Conservation (phyloP, 352 stramenopile genomes). For the Discostella stelligera region DNA sequence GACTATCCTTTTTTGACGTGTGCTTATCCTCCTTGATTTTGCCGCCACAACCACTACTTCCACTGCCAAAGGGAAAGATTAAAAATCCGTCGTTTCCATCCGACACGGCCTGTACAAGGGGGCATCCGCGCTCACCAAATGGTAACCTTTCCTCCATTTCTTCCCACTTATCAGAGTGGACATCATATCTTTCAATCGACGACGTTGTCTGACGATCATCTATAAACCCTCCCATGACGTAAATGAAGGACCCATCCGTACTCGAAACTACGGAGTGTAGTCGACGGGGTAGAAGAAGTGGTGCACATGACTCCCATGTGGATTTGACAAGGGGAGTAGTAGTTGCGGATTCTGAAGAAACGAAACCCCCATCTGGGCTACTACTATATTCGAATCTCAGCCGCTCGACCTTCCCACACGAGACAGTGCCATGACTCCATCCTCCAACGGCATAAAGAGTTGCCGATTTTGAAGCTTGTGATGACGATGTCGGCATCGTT, state of each 20-base stretch:
- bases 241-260: slow-evolving; percentile 33
- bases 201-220: slow-evolving; percentile 28
- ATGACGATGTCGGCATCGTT: background rate
- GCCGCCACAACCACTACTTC: background rate
- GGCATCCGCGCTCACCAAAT: slow-evolving; percentile 10
- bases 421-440: slow-evolving; percentile 39
- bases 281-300: slow-evolving; percentile 27
- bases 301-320: slow-evolving; percentile 28
- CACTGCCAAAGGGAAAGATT: slow-evolving; percentile 33
- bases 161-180: slow-evolving; percentile 24
- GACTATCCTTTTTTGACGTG: background rate
- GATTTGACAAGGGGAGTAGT: background rate
- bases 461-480: slow-evolving; percentile 8
- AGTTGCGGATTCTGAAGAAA: background rate
- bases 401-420: slow-evolving; percentile 31
- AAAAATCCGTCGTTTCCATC: slow-evolving; percentile 26
- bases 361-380: background rate
- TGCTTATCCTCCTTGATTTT: background rate
- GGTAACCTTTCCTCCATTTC: slow-evolving; percentile 21
- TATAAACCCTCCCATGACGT: slow-evolving; percentile 40
- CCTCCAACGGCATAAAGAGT: slow-evolving; percentile 32
- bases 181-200: slow-evolving; percentile 42
- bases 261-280: slow-evolving; percentile 38
- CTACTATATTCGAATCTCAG: slow-evolving; percentile 20
- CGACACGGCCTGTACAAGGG: slow-evolving; percentile 34